A percentile compares a stretch with the other conserved stretches of the same genome.
phyloP scores from a whole-genome alignment of 441 rosid species.

The Gossypium schwendimanii region DNA sequence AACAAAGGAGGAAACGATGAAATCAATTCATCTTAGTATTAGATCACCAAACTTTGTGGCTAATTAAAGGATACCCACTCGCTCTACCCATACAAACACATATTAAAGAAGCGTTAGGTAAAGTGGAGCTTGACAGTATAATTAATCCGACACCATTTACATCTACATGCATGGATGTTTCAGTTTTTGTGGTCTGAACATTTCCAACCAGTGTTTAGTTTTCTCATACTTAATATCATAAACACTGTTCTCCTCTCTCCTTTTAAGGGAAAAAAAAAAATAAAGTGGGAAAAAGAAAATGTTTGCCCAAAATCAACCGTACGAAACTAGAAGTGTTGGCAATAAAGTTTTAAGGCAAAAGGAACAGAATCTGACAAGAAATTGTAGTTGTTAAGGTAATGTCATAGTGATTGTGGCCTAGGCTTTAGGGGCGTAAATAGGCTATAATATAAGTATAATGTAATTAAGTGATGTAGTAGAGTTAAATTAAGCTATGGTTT shows the following conservation, averaged over 20 bases:
- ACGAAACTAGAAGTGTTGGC: neutral
- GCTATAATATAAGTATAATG: too few species aligned
- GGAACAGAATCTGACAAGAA: neutral
- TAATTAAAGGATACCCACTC: slow-evolving; percentile 5
- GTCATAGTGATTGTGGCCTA: slow-evolving; percentile 2
- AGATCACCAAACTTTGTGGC: neutral
- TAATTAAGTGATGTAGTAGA: neutral
- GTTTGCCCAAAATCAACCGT: neutral
- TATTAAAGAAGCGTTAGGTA: neutral
- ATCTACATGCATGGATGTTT: neutral
- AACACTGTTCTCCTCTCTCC: neutral
- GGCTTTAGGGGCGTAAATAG: too few species aligned
- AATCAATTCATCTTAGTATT: neutral
- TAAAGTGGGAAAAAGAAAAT: neutral
- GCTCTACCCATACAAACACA: slow-evolving; percentile 12
- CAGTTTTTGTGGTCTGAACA: neutral
- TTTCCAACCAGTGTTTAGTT: neutral
- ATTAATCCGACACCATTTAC: neutral
- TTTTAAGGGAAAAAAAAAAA: neutral
- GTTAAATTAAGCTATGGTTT: slow-evolving; percentile 25
- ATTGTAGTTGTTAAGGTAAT: neutral
- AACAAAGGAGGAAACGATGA: too few species aligned
- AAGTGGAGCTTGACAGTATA: neutral
- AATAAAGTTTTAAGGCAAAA: neutral
- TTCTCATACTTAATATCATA: neutral